These are phyloP conservation scores for Onygena corvina DNA, from an alignment of 2,329 filamentous ascomycete species.

Conservation along the genomic window DNA sequence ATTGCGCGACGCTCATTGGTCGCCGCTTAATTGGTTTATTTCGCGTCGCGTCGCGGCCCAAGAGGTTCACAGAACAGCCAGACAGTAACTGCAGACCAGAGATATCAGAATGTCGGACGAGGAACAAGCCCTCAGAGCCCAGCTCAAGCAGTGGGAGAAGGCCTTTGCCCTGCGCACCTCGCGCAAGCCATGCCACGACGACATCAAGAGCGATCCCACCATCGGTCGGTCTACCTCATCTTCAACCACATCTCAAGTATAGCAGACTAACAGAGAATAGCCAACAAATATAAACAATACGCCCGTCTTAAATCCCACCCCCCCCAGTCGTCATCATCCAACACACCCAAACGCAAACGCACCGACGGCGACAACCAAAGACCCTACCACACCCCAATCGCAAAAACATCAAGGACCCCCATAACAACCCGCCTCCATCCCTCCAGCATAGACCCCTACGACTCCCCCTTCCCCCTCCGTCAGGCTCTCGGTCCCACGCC, in stretches of 20 bases:
- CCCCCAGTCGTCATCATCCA: slow-evolving; percentile 10
- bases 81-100: background rate
- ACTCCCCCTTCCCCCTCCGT: slow-evolving; percentile 32
- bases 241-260: background rate
- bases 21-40: no score
- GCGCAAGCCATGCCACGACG: slow-evolving; percentile 34
- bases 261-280: slow-evolving; percentile 19
- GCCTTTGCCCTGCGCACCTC: slow-evolving; percentile 35
- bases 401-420: no score
- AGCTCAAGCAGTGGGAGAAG: slow-evolving; percentile 39
- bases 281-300: slow-evolving; percentile 40
- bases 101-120: background rate
- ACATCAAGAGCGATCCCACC: slow-evolving; percentile 37
- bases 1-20: no score
- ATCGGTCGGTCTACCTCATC: slow-evolving; percentile 28
- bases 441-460: slow-evolving; percentile 34
- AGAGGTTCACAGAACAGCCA: no score
- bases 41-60: no score
- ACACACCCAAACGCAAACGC: slow-evolving; percentile 15
- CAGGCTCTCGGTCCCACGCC: slow-evolving; percentile 38
- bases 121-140: slow-evolving; percentile 29
- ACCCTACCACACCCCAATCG: no score
- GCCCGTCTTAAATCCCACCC: slow-evolving; percentile 32
- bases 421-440: slow-evolving; percentile 23
- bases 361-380: no score